phyloP scores from a whole-genome alignment of 2,329 filamentous ascomycete genomes.

The Botrytis sinoallii region DNA sequence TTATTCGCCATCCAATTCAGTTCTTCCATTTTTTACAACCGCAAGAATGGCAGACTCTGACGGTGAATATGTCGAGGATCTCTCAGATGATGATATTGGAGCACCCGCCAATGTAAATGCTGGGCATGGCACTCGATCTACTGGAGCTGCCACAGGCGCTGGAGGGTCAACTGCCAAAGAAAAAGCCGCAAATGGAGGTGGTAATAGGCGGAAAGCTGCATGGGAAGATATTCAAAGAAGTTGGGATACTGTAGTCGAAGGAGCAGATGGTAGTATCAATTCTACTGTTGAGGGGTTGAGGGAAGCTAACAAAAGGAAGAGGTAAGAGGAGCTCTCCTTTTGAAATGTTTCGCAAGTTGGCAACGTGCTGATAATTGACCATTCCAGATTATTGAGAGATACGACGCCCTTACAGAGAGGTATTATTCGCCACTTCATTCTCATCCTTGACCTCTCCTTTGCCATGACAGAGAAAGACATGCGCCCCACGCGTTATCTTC shows the following conservation, averaged over 20 bases:
- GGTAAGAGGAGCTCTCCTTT: slow-evolving; percentile 43
- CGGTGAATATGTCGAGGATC: slow-evolving; percentile 64
- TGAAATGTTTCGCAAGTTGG: not conserved
- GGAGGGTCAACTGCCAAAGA: slow-evolving; percentile 33
- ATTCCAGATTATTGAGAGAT: slow-evolving; percentile 74
- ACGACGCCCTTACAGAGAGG: slow-evolving; percentile 93
- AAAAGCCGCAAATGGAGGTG: slow-evolving; percentile 34
- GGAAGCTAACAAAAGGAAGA: slow-evolving; percentile 78
- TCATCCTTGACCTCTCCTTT: slow-evolving; percentile 87
- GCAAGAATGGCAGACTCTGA: slow-evolving; percentile 67
- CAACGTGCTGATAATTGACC: slow-evolving; percentile 2
- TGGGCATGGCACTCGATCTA: slow-evolving; percentile 35
- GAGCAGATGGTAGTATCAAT: slow-evolving; percentile 73
- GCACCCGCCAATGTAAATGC: slow-evolving; percentile 25
- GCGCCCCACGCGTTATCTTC: slow-evolving; percentile 78
- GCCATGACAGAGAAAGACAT: slow-evolving; percentile 96
- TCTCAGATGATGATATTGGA: slow-evolving; percentile 63
- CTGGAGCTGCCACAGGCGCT: slow-evolving; percentile 31
- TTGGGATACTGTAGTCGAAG: slow-evolving; percentile 74
- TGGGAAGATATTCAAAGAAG: slow-evolving; percentile 67
- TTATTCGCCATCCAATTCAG: not conserved
- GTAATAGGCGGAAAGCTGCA: slow-evolving; percentile 48
- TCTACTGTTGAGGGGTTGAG: slow-evolving; percentile 68
- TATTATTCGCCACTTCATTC: slow-evolving; percentile 92
- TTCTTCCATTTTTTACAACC: not conserved